Evolutionary conservation across 805 yeast genomes (phyloP), one percentile per base, ranked within the genome.

Genomic region (Barnettozyma californica): DNA sequence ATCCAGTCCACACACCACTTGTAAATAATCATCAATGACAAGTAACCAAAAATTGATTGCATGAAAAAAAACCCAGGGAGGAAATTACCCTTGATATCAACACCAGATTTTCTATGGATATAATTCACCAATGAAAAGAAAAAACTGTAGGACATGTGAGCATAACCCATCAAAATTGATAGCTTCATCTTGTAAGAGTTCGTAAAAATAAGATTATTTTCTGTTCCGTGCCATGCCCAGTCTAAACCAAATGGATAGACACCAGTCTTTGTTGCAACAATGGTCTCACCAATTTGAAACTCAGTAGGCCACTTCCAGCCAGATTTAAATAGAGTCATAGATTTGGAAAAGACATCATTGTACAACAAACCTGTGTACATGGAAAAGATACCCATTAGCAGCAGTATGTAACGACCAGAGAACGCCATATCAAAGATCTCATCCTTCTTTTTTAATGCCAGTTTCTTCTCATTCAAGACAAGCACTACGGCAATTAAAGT

Each of bases 181-280:
- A 94, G 74, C 68, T 94, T 94, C 99, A 94, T 94, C 75, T 94
- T 94, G 71, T 89, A 94, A 4, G 98, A 91, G 71, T 94, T 94
- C 48, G 96, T 79, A 69, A 94, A 94, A 51, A 95, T 70, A 61
- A 94, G 75, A 43, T 83, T 83, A 71, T 94, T 94, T 56, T 94
- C 99, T 41, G 98, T 78, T n/a, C 97, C 97, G 67, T 94, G 99
- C 99, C 99, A 94, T 13, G 84, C 87, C 53, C 85, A 87, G 69
- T 94, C 99, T 45, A 94, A 68, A 50, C 99, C 99, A 64, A 92
- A 71, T 6, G 83, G 70, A 62, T 94, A 94, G 13, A 80, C 81
- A 14, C 92, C 87, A 14, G 73, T 72, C 58, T 78, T 75, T 37
- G 74, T 73, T 8, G 92, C 97, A 44, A 72, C 74, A 47, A 91